phyloP scores from a whole-genome alignment of 2,329 filamentous ascomycete genomes.

The Penicillium janthinellum region DNA sequence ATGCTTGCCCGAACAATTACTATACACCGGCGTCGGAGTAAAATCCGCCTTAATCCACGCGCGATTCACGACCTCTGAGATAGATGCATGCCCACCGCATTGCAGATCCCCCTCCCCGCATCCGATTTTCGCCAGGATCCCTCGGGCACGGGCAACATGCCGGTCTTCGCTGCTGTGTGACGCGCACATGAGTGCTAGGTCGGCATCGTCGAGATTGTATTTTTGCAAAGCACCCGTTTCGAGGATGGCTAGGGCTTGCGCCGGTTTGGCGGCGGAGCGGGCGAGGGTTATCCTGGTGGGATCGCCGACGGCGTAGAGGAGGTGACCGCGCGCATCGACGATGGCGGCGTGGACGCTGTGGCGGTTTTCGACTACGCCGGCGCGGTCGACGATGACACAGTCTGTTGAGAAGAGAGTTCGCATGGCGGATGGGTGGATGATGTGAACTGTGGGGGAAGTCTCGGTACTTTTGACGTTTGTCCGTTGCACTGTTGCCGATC shows the following conservation, averaged over 20 bases:
- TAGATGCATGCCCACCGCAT: constrained; percentile 48
- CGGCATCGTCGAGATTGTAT: constrained; percentile 43
- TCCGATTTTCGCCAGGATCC: constrained; percentile 42
- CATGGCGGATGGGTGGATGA: background rate
- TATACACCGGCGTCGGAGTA: constrained; percentile 43
- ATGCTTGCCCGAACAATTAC: constrained; percentile 55
- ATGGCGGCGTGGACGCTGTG: constrained; percentile 50
- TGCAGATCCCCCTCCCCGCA: constrained; percentile 41
- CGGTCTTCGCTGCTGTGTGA: constrained; percentile 51
- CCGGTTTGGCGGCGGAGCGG: constrained; percentile 52
- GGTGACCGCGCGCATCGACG: constrained; percentile 40
- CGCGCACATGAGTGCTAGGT: constrained; percentile 52
- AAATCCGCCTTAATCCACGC: constrained; percentile 45
- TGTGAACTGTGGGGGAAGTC: background rate
- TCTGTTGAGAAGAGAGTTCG: constrained; percentile 22
- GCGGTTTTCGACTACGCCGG: constrained; percentile 47
- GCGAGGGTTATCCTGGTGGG: constrained; percentile 46
- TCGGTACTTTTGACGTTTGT: background rate
- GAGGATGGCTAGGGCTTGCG: constrained; percentile 49
- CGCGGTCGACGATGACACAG: constrained; percentile 42
- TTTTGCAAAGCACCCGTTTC: constrained; percentile 45
- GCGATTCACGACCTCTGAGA: constrained; percentile 40
- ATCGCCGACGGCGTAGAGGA: constrained; percentile 47
- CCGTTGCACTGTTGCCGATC: background rate
- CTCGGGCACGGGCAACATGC: constrained; percentile 42